Evolutionary conservation across 768 basidiomycete species (phyloP).

Genomic region (Peribolospora baueri): DNA sequence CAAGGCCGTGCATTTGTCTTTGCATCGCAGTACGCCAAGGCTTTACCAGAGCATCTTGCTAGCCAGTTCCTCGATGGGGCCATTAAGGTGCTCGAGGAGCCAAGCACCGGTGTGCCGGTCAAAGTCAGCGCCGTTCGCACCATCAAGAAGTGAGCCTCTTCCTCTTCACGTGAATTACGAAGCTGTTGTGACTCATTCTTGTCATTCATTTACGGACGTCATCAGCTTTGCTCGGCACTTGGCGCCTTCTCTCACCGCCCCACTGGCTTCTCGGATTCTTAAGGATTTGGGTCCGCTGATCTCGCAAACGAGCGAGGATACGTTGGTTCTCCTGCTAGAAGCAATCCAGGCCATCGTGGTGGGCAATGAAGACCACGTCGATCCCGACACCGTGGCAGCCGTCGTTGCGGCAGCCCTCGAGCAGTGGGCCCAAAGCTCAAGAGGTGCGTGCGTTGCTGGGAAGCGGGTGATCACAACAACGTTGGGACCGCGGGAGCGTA

Average conservation of each 20-base stretch:
- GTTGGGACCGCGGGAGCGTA: too few relatives aligned
- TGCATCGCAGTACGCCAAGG: conserved; percentile 59
- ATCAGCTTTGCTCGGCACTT: conserved; percentile 24
- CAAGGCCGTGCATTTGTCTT: conserved; percentile 90
- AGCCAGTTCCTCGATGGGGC: conserved; percentile 72
- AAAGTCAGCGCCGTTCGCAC: conserved; percentile 88
- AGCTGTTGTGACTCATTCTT: not conserved
- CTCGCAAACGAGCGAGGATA: conserved; percentile 55
- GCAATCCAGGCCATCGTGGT: conserved; percentile 42
- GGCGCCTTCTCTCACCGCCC: conserved; percentile 30
- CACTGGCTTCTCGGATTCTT: conserved; percentile 48
- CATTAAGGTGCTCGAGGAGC: conserved; percentile 54
- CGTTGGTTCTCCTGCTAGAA: conserved; percentile 64
- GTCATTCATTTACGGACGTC: not conserved
- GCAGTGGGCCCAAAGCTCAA: conserved; percentile 66
- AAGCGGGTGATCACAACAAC: too few relatives aligned
- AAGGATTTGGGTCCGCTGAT: conserved; percentile 65
- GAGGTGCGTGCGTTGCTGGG: conserved; percentile 28
- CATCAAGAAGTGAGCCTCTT: conserved; percentile 51
- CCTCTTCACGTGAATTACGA: not conserved
- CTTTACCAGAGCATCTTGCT: conserved; percentile 45
- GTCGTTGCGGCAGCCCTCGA: conserved; percentile 45
- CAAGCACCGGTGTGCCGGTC: conserved; percentile 50
- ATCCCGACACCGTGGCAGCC: conserved; percentile 30
- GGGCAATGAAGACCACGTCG: conserved; percentile 4